Base-by-base conservation (phyloP, 1,284 basidiomycete genomes). In the Boletus sp. region DNA sequence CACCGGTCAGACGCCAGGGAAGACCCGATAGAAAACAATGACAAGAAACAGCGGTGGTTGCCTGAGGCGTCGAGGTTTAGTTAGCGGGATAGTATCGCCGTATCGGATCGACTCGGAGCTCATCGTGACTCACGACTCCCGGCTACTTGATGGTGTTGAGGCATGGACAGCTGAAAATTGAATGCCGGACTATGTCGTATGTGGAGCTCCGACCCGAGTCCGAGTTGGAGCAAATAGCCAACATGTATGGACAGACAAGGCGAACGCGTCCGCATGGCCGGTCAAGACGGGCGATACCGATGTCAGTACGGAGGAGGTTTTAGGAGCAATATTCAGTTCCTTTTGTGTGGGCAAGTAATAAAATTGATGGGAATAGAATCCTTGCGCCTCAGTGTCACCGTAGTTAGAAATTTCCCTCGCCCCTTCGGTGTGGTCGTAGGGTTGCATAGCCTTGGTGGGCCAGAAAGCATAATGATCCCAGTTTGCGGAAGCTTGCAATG, bases 271-370 rank as follows among this genome's bases (percentile, higher is more conserved):
- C 22, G 32, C 13, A 22, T 4, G 16, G 9, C 16, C 3, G 20
- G 25, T 20, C 27, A 9, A 26, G 9, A 41, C 38, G n/a, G n/a
- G n/a, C n/a, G n/a, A n/a, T n/a, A n/a, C 74, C 20, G 79, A 82
- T 43, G 77, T 84, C 25, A 59, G 65, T 30, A 60, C 61, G 32
- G 86, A 94, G 58, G 88, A 93, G 52, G 74, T 94, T 8, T 66
- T 94, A 17, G 91, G 92, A 50, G 78, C 77, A 29, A 77, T 94
- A 29, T 94, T 94, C 62, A 73, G 76, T 27, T 84, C 88, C 46
- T 93, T 93, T 65, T 93, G 90, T 61, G 90, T 93, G 49, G 91
- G 91, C 26, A 91, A 91, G 69, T 90, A 43, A 63, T 8, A 13
- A 8, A 26, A 17, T 25, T 2, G 9, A 23, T 16, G 14, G 8